Percentiles rank a stretch among this genome's conserved stretches.
These are phyloP conservation scores for Penicillium paradoxum DNA, from an alignment of 495 filamentous ascomycete species.

Conservation along the genomic window DNA sequence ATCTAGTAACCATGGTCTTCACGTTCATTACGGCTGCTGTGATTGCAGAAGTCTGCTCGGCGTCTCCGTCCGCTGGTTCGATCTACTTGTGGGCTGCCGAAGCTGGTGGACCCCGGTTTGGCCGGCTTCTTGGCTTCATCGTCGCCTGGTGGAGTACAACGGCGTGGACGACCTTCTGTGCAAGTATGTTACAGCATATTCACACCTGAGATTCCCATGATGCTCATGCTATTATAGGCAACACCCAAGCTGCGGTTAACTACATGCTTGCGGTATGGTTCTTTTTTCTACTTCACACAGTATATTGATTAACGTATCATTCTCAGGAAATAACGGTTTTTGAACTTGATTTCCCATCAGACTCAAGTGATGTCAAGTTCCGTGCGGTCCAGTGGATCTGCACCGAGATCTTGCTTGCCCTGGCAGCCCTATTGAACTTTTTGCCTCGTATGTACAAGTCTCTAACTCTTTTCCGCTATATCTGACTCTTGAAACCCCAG, in stretches of 20 bases:
- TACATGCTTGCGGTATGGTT: constrained; percentile 48
- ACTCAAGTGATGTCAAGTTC: constrained; percentile 44
- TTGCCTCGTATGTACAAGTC: constrained; percentile 34
- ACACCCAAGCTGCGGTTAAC: constrained; percentile 50
- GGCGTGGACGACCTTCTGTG: constrained; percentile 55
- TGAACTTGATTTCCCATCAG: constrained; percentile 44
- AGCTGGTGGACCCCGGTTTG: constrained; percentile 48
- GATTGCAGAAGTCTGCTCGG: constrained; percentile 53
- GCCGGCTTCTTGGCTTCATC: constrained; percentile 49
- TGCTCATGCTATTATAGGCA: constrained; percentile 23
- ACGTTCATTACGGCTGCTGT: constrained; percentile 54
- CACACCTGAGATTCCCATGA: background rate
- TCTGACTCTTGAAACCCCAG: constrained; percentile 19
- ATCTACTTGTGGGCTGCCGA: constrained; percentile 57
- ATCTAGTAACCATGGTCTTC: constrained; percentile 51
- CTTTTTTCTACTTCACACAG: background rate
- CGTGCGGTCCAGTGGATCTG: constrained; percentile 50
- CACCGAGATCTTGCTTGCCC: constrained; percentile 43
- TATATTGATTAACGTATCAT: background rate
- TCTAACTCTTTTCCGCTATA: background rate
- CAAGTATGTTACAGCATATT: constrained; percentile 24
- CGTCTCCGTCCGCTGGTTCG: constrained; percentile 51
- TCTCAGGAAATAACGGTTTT: constrained; percentile 50
- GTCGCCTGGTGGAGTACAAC: constrained; percentile 59
- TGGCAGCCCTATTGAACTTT: constrained; percentile 43